Base-by-base conservation (phyloP, 1,284 basidiomycete species). In the Coniferiporia weirii region DNA sequence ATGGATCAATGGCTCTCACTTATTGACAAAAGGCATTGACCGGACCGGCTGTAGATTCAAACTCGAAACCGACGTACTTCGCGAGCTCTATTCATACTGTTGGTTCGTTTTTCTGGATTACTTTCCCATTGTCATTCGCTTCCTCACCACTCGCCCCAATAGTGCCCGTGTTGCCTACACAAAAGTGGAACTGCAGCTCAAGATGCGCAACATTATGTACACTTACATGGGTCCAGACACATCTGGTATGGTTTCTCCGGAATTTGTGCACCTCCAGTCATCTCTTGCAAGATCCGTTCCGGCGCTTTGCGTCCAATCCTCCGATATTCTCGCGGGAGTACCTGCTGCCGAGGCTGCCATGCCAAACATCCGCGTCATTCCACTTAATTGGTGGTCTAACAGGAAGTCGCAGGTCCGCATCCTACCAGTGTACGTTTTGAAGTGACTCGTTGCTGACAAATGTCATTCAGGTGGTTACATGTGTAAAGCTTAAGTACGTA, bases 101-200 rank as follows among this genome's bases (percentile, higher is more conserved):
- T 88, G 87, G 89, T 91, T 64, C 63, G 79, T 45, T 6, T 67
- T n/a, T 19, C 3, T 3, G 38, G 13, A 4, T 36, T 57, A 15
- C 5, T 13, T 57, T 19, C 19, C 22, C 12, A 19, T 10, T 19
- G 54, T 32, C n/a, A 22, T 36, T 15, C 43, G 34, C 38, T 36
- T 54, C 17, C 38, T 32, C 3, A 50, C 57, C 19, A 36, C 1
- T 13, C 54, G 3, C 34, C 44, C 15, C 38, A 44, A 45, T 56
- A 94, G 92, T 66, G 94, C 93, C 8, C 87, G 94, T 7, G 90
- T 95, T n/a, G 87, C 92, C 15, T 92, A 93, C 69, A 87, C 85
- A 62, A 91, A 87, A 66, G 85, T 98, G 56, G 93, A 97, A 70
- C 79, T 84, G 58, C 94, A 96, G 71, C 83, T 98, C 68, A 93